A percentile compares a stretch with the other conserved stretches of the same genome.
Evolutionary conservation across 2,329 filamentous ascomycete genomes (phyloP).

Genomic region (Colletotrichum sp.): DNA sequence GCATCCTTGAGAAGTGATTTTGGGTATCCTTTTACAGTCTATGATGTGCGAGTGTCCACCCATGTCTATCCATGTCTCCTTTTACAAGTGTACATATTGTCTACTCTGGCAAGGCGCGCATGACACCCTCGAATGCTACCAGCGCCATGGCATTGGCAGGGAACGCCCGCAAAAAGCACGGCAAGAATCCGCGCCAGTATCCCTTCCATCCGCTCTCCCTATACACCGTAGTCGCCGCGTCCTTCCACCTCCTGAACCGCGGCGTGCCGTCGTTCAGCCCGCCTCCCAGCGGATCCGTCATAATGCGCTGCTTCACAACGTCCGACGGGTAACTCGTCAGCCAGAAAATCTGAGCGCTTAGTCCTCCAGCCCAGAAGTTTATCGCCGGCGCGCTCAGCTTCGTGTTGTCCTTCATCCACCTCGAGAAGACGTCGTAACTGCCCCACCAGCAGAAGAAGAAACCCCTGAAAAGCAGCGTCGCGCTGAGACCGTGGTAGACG

Average conservation of each 20-base stretch:
- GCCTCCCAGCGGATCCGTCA: slow-evolving; percentile 90
- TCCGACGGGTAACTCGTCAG: slow-evolving; percentile 89
- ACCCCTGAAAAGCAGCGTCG: slow-evolving; percentile 86
- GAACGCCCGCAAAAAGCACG: slow-evolving; percentile 92
- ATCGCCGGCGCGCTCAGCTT: slow-evolving; percentile 76
- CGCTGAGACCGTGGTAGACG: slow-evolving; percentile 83
- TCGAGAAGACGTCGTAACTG: slow-evolving; percentile 87
- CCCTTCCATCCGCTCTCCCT: slow-evolving; percentile 77
- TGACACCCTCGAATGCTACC: slow-evolving; percentile 90
- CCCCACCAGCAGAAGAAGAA: slow-evolving; percentile 99
- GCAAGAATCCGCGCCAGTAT: slow-evolving; percentile 92
- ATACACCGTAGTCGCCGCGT: slow-evolving; percentile 80
- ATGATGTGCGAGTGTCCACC: background rate
- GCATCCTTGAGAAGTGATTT: background rate
- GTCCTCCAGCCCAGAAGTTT: slow-evolving; percentile 96
- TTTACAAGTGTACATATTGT: background rate
- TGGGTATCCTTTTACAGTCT: slow-evolving; percentile 16
- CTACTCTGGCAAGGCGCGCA: slow-evolving; percentile 65
- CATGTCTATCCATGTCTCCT: background rate
- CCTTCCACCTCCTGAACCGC: slow-evolving; percentile 76
- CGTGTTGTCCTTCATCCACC: slow-evolving; percentile 70
- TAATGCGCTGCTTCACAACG: slow-evolving; percentile 94
- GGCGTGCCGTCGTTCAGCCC: slow-evolving; percentile 69
- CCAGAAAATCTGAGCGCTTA: slow-evolving; percentile 96
- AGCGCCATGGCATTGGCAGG: slow-evolving; percentile 95